These are phyloP conservation scores for Botrytis sinoallii DNA, from an alignment of 2,329 filamentous ascomycete genomes.

Conservation along the genomic window DNA sequence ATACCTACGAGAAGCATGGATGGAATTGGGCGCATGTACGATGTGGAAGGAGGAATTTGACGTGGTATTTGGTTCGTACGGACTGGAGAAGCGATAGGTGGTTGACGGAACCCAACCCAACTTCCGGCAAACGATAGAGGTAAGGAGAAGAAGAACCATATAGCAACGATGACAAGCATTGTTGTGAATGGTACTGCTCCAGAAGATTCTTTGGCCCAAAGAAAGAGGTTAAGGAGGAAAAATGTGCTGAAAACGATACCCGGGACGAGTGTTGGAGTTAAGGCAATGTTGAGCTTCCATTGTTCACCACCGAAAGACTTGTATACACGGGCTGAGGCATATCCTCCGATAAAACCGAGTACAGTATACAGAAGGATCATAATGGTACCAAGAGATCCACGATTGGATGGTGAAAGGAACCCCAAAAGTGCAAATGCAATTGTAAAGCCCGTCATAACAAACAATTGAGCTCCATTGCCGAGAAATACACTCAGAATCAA, in stretches of 20 bases:
- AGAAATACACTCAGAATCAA: constrained; percentile 83
- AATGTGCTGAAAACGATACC: constrained; percentile 82
- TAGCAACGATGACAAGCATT: constrained; percentile 88
- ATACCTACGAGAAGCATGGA: constrained; percentile 91
- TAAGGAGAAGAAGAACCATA: constrained; percentile 97
- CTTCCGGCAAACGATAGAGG: constrained; percentile 86
- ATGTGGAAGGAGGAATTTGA: constrained; percentile 82
- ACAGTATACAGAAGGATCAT: constrained; percentile 92
- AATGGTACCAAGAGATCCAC: constrained; percentile 87
- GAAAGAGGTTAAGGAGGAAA: constrained; percentile 93
- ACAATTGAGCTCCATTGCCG: constrained; percentile 92
- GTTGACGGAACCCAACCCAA: constrained; percentile 85
- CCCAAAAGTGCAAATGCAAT: constrained; percentile 91
- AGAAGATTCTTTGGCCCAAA: constrained; percentile 89
- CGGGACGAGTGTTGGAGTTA: constrained; percentile 84
- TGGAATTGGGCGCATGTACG: constrained; percentile 81
- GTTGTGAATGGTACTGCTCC: constrained; percentile 95
- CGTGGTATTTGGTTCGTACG: constrained; percentile 97
- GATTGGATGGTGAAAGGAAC: constrained; percentile 92
- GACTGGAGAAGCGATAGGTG: constrained; percentile 72
- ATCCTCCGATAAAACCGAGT: constrained; percentile 89
- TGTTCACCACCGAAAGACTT: constrained; percentile 88
- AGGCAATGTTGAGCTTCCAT: constrained; percentile 90
- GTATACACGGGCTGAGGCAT: constrained; percentile 85
- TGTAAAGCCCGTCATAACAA: constrained; percentile 95